Percentiles rank a stretch among this genome's conserved stretches.
phyloP scores from a whole-genome alignment of 805 yeast genomes.

The Myxozyma melibiosi region DNA sequence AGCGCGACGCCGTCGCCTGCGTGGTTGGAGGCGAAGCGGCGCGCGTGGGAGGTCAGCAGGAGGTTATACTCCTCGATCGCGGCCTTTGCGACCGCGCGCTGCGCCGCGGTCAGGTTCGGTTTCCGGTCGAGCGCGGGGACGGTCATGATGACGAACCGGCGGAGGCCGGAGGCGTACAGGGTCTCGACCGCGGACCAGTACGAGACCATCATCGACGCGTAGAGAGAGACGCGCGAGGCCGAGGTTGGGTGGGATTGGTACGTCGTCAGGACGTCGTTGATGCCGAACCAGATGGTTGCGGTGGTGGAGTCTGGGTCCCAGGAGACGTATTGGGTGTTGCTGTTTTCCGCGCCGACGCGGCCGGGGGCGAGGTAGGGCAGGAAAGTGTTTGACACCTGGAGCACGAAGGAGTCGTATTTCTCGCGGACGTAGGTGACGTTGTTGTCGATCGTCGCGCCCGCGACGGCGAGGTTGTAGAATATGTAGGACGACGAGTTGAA shows the following conservation, averaged over 20 bases:
- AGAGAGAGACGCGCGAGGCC: neutral
- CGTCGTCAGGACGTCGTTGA: constrained; percentile 16
- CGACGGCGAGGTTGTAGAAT: constrained; percentile 19
- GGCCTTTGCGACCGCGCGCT: neutral
- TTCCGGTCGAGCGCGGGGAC: constrained; percentile 13
- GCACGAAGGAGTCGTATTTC: constrained; percentile 2
- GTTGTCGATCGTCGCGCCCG: constrained; percentile 26
- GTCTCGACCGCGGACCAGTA: constrained; percentile 14
- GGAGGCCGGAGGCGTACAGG: constrained; percentile 14
- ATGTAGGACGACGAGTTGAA: constrained; percentile 11
- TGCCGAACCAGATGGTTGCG: constrained; percentile 24
- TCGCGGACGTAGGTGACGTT: neutral
- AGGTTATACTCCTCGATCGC: constrained; percentile 11
- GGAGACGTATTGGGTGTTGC: neutral
- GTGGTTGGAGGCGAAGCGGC: neutral
- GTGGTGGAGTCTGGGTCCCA: constrained; percentile 9
- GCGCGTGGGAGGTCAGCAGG: neutral
- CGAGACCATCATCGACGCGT: constrained; percentile 3
- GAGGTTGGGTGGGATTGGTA: neutral
- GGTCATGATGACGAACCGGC: constrained; percentile 13
- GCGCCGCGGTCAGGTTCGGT: neutral
- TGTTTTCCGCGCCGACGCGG: neutral
- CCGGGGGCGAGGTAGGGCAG: constrained; percentile 9
- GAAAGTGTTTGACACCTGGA: constrained; percentile 9
- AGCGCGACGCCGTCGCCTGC: neutral